Base-by-base conservation (phyloP, 345 rosid species). In the Eucalyptus pumila region DNA sequence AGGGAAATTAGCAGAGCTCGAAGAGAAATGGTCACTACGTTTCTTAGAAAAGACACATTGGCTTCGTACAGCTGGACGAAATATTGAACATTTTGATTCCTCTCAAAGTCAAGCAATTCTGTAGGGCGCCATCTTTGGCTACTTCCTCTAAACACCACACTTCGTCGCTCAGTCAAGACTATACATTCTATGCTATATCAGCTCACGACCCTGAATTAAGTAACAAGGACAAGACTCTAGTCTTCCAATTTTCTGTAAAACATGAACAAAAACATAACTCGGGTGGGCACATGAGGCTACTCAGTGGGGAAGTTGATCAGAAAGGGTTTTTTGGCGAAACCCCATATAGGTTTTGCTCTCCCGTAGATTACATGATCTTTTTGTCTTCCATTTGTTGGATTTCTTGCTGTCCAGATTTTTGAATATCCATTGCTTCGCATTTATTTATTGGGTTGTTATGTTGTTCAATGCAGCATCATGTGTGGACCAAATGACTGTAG, bases 401-500 rank as follows among this genome's bases (percentile, higher is more conserved):
- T 87, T 81, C 30, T 9, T 16, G n/a, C 7, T 27, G 16, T 6
- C 47, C 40, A n/a, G 14, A 11, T 6, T 11, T 3, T 80, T 17
- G 48, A 52, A 49, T 44, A 19, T 11, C n/a, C 30, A 6, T 3
- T 48, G 42, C 32, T 13, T 86, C n/a, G 9, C 9, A 12, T 14
- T 13, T 49, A 14, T 37, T 21, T 89, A 88, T 14, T 9, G 34
- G 58, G 47, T 89, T 80, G 47, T 17, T 86, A 48, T 86, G 11
- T 90, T 51, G 54, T 81, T 91, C 87, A 60, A 72, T 93, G 93
- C 96, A 98, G 99, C 88, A 97, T 97, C 80, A 97, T 98, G 99
- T 97, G 97, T 95, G 99, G 99, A 62, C 99, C 98, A 1, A 98
- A 98, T 94, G 95, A 96, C 76, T 94, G 99, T 92, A 99, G 99